Evolutionary conservation across 1,139 yeast genomes (phyloP).

Genomic region (Meyerozyma guilliermondii): DNA sequence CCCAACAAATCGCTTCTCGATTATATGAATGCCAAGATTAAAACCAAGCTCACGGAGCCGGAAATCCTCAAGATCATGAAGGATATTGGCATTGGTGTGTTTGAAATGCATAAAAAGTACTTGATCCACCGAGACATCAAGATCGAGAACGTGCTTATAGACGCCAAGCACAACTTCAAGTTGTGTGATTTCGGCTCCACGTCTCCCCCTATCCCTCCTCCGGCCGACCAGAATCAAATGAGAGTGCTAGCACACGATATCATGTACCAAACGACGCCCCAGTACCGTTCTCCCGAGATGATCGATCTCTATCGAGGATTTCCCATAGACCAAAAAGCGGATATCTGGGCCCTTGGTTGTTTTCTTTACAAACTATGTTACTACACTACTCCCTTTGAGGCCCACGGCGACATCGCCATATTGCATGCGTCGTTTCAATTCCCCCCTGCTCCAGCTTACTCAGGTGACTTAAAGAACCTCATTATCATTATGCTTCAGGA

Average conservation of each 20-base stretch:
- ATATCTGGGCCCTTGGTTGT: constrained; percentile 82
- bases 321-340: constrained; percentile 73
- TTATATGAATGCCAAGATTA: constrained; percentile 66
- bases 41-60: constrained; percentile 54
- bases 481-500: constrained; percentile 77
- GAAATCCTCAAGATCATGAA: constrained; percentile 65
- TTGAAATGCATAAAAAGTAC: constrained; percentile 63
- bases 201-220: constrained; percentile 56
- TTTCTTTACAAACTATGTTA: constrained; percentile 72
- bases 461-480: constrained; percentile 63
- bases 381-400: constrained; percentile 79
- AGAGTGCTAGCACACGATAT: constrained; percentile 60
- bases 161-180: constrained; percentile 52
- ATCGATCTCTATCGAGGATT: constrained; percentile 61
- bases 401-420: constrained; percentile 68
- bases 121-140: constrained; percentile 74
- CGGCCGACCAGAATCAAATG: constrained; percentile 58
- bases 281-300: constrained; percentile 81
- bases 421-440: constrained; percentile 62
- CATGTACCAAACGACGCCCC: constrained; percentile 75
- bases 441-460: constrained; percentile 49
- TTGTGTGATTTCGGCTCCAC: constrained; percentile 80
- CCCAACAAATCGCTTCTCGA: constrained; percentile 68
- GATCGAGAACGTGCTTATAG: constrained; percentile 71
- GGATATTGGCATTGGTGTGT: constrained; percentile 63